Percentiles rank a stretch among this genome's conserved stretches.
Conservation (phyloP, 225 moss, liverwort and hornwort genomes). For the Bryum argenteum region DNA sequence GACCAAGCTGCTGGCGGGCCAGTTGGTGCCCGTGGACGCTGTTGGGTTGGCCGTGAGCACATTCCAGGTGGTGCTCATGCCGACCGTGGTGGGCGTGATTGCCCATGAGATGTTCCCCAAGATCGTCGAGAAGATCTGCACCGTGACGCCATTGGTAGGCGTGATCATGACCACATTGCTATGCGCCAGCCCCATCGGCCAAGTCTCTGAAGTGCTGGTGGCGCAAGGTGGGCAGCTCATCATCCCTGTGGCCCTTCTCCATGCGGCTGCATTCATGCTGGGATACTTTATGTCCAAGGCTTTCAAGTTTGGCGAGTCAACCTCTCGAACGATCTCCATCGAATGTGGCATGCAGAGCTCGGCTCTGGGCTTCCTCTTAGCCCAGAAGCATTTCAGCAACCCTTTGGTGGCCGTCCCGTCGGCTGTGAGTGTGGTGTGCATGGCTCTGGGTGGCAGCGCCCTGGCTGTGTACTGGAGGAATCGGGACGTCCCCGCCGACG, state of each 20-base stretch:
- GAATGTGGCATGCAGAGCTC: constrained; percentile 99
- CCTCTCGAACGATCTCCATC: constrained; percentile 89
- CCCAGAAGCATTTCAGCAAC: constrained; percentile 99
- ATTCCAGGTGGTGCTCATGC: constrained; percentile 94
- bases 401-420: constrained; percentile 99
- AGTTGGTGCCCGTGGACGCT: constrained; percentile 95
- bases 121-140: constrained; percentile 80
- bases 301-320: constrained; percentile 81
- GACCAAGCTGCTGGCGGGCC: constrained; percentile 92
- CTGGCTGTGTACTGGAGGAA: constrained; percentile 97
- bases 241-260: constrained; percentile 83
- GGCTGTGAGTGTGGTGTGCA: constrained; percentile 97
- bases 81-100: constrained; percentile 86
- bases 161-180: constrained; percentile 96
- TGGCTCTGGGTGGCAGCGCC: constrained; percentile 96
- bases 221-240: constrained; percentile 90
- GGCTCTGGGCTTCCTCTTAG: constrained; percentile 90
- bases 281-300: constrained; percentile 86
- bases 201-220: constrained; percentile 87
- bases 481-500: constrained; percentile 74
- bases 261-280: constrained; percentile 78
- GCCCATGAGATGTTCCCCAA: constrained; percentile 93
- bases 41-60: constrained; percentile 95
- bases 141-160: constrained; percentile 85
- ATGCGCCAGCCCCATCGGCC: constrained; percentile 95